Conservation (phyloP, 495 filamentous ascomycete genomes). For the Xanthoparmelia taractica region DNA sequence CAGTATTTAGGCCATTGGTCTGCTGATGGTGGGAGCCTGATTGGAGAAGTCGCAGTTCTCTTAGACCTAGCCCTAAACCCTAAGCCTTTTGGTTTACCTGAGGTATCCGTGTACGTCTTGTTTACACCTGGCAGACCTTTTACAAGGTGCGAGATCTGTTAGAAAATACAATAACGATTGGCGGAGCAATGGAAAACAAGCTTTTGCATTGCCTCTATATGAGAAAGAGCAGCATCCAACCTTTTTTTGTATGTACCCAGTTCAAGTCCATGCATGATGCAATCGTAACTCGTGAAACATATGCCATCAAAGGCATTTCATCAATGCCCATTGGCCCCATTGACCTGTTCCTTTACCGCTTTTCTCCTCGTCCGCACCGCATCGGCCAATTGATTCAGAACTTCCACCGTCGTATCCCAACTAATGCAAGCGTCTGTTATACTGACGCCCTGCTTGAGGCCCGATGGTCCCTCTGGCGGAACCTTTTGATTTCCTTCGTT, state of each 20-base stretch:
- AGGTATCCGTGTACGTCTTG: neutral
- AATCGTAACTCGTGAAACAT: neutral
- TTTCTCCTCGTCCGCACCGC: slow-evolving; percentile 66
- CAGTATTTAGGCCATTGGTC: neutral
- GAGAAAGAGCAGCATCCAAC: neutral
- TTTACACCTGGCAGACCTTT: no score
- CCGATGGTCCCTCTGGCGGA: slow-evolving; percentile 75
- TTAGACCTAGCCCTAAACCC: neutral
- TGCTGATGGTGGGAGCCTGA: neutral
- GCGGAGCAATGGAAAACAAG: no score
- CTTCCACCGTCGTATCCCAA: slow-evolving; percentile 84
- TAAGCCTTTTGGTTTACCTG: no score
- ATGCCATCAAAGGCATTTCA: neutral
- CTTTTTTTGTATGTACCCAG: neutral
- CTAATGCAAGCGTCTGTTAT: slow-evolving; percentile 97
- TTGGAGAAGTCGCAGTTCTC: no score
- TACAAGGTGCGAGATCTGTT: no score
- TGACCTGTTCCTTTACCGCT: slow-evolving; percentile 24
- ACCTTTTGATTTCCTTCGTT: slow-evolving; percentile 94
- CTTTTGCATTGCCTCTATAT: slow-evolving; percentile 4
- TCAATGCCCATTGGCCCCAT: slow-evolving; percentile 7
- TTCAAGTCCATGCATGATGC: no score
- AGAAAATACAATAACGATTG: no score
- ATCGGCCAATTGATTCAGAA: slow-evolving; percentile 70
- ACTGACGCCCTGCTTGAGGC: slow-evolving; percentile 88